Base-by-base conservation (phyloP, 163 green algal genomes). In the Scenedesmus sp. region DNA sequence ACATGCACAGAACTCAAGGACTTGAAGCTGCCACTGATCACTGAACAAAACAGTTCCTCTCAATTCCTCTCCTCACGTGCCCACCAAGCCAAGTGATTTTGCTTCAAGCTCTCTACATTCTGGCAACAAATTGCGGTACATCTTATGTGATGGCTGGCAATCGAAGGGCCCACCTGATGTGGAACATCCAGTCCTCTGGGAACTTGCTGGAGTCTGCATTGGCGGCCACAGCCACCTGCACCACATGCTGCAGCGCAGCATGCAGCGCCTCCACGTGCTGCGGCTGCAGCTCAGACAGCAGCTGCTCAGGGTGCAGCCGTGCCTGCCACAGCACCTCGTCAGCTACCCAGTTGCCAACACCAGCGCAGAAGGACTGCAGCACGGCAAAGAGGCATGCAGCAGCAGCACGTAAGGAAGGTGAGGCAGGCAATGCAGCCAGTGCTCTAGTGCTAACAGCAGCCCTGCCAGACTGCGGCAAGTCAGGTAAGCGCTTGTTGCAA, bases 311-410 rank as follows among this genome's bases (percentile, higher is more conserved):
- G 91, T 98, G 96, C 12, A 98, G 88, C 16, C 94, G 85, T 0
- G 95, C 90, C 46, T 95, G 93, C 67, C 95, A 97, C 83, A 98
- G 93, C 88, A 97, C 95, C 92, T 98, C 97, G 89, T 98, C 97
- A 2, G 96, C 96, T 46, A 98, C 95, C 97, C 97, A 98, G 92
- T 98, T 98, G 84, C 97, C 97, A 10, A 98, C 92, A 12, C 97
- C 97, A 23, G 95, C 96, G 26, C 59, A 91, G 82, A 98, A 96
- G 20, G 81, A 79, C 95, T 97, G 94, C 87, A 73, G 56, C 46
- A n/a, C 76, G n/a, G 82, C 82, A 26, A 46, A 20, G 59, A 7
- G 1, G 70, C 70, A 81, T 52, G 81, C 82, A 83, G 66, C 34
- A 81, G 13, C 59, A n/a, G 76, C 9, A 7, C 34, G 2, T 9